Base-by-base conservation (phyloP, 108 stramenopile species). In the Licmophora abbreviata region DNA sequence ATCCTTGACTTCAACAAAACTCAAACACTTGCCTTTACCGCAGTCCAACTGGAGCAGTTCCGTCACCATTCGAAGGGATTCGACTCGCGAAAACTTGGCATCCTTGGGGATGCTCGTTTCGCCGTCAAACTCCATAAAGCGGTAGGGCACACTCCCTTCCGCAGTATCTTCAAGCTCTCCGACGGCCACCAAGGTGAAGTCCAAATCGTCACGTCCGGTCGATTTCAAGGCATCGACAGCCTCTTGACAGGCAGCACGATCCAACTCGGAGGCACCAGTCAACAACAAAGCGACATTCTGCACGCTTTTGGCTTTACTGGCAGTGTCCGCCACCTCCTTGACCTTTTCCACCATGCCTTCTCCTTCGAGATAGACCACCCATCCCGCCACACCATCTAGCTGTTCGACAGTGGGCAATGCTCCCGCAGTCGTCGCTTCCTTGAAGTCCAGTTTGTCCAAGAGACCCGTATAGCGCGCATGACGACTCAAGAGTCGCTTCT, bases 401-500 rank as follows among this genome's bases (percentile, higher is more conserved):
- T 81, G 72, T 12, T 53, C 80, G 28, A 33, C 58, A 26, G 71
- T 66, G 5, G 84, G 79, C 22, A 85, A 30, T 1, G 64, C 52
- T 20, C 24, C 52, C 1, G 8, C 24, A 29, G 41, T 42, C 7
- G 48, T 44, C 5, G 64, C 61, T 33, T 77, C 61, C 5, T 29
- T 34, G 48, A 86, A 92, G 14, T 77, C 73, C 48, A 95, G 62
- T 42, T 92, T 88, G 55, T 92, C 81, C 56, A 93, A 53, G 24
- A 95, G 68, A 23, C 94, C 94, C 4, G 88, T 88, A 77, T 93
- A 95, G 4, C 94, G 61, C 7, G 94, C 88, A 30, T 69, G 72
- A 10, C 95, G 74, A 34, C 74, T 68, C 28, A 92, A 61, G 6
- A 96, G 76, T 0, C 89, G 81, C 58, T 96, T 96, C 73, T 85